A percentile compares a stretch with the other conserved stretches of the same genome.
These are phyloP conservation scores for Cnidoscolus chayamansa DNA, from an alignment of 441 rosid genomes.

Conservation along the genomic window DNA sequence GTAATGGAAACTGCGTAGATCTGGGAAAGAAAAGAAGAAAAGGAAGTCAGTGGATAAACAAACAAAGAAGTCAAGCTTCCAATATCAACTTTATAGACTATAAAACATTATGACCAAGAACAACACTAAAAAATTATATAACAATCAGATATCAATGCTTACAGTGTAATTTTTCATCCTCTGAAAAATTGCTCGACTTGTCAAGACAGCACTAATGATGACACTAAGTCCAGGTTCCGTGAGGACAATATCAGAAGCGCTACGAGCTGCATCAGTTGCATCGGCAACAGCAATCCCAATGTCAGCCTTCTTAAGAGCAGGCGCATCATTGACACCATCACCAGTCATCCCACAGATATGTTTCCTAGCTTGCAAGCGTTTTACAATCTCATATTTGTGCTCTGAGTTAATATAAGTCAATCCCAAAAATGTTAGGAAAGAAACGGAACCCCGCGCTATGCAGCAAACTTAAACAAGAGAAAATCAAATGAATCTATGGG, in stretches of 20 bases:
- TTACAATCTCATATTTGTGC: constrained; percentile 95
- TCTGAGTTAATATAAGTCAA: constrained; percentile 42
- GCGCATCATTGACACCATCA: constrained; percentile 99
- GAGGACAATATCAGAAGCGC: constrained; percentile 95
- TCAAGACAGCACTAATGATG: constrained; percentile 94
- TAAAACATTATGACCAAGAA: neutral
- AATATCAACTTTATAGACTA: neutral
- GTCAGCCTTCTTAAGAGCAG: constrained; percentile 98
- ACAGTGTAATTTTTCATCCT: constrained; percentile 98
- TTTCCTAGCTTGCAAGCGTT: constrained; percentile 89
- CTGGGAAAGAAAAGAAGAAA: constrained; percentile 39
- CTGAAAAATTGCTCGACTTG: constrained; percentile 95
- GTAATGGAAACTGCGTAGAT: constrained; percentile 96
- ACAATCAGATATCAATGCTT: constrained; percentile 22
- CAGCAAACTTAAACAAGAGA: constrained; percentile 9
- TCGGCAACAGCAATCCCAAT: constrained; percentile 99
- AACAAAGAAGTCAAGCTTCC: constrained; percentile 1
- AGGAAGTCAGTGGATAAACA: neutral
- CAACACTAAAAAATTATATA: neutral
- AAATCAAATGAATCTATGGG: neutral
- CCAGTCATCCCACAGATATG: constrained; percentile 99
- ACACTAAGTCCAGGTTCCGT: constrained; percentile 98
- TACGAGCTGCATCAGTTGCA: constrained; percentile 98
- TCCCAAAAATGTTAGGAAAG: neutral
- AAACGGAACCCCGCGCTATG: constrained; percentile 4